phyloP scores from a whole-genome alignment of 73 alveolate genomes.

The Paramecium pentaurelia region DNA sequence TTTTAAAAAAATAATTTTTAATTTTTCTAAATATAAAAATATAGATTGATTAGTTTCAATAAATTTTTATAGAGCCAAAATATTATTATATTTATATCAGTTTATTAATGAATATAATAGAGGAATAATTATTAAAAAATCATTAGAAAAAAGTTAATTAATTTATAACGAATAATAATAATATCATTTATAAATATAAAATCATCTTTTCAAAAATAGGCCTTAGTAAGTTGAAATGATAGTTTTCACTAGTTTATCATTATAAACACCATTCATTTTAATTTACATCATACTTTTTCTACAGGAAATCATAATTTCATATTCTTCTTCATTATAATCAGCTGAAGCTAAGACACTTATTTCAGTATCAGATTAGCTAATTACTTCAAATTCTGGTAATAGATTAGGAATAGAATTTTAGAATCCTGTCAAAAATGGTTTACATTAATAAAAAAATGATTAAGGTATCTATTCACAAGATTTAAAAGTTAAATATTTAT shows the following conservation, averaged over 20 bases:
- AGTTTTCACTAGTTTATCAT: background rate
- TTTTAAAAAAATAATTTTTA: no score
- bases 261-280: background rate
- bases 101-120: no score
- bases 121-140: no score
- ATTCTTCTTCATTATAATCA: background rate
- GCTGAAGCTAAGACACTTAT: background rate
- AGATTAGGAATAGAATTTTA: background rate
- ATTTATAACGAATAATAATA: background rate
- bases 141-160: no score
- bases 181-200: background rate
- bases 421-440: constrained; percentile 26
- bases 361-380: background rate
- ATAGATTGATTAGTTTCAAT: no score
- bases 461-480: background rate
- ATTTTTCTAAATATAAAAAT: no score
- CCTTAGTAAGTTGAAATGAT: constrained; percentile 42
- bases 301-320: background rate
- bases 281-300: constrained; percentile 28
- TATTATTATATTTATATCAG: no score
- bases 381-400: background rate
- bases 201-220: constrained; percentile 2
- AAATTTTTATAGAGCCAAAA: no score
- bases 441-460: background rate
- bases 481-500: background rate